phyloP scores from a whole-genome alignment of 768 basidiomycete genomes.

The Leccinum barrowsii region DNA sequence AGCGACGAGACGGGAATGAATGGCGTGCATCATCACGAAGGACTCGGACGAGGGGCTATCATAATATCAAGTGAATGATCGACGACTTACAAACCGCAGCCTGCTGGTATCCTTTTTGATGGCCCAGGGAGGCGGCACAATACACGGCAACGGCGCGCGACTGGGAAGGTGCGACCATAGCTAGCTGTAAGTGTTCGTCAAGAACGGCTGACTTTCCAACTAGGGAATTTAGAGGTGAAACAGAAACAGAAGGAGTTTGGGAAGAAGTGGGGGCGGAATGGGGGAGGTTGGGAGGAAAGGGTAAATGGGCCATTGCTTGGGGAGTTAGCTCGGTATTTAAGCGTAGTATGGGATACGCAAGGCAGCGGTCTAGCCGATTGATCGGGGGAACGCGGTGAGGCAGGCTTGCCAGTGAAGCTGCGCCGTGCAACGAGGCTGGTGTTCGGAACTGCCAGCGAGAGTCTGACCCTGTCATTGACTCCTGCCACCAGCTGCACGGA shows the following conservation, averaged over 20 bases:
- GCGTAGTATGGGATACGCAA: constrained; percentile 11
- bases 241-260: not conserved
- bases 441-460: not conserved
- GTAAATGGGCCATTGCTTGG: constrained; percentile 11
- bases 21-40: not conserved
- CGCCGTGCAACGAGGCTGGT: constrained; percentile 28
- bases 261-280: not conserved
- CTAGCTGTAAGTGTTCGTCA: constrained; percentile 10
- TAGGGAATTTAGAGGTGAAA: not conserved
- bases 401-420: not conserved
- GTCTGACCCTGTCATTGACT: not conserved
- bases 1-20: not conserved
- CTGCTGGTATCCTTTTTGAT: constrained; percentile 51
- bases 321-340: constrained; percentile 23
- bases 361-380: constrained; percentile 6
- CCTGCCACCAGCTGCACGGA: not conserved
- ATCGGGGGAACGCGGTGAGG: constrained; percentile 10
- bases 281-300: constrained; percentile 3
- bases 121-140: constrained; percentile 76
- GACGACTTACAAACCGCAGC: constrained; percentile 67
- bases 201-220: not conserved
- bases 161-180: constrained; percentile 30
- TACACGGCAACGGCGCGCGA: constrained; percentile 67
- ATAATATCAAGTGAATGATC: constrained; percentile 1
- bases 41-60: not conserved